phyloP scores from a whole-genome alignment of 495 filamentous ascomycete genomes.

The Talaromyces proteolyticus region DNA sequence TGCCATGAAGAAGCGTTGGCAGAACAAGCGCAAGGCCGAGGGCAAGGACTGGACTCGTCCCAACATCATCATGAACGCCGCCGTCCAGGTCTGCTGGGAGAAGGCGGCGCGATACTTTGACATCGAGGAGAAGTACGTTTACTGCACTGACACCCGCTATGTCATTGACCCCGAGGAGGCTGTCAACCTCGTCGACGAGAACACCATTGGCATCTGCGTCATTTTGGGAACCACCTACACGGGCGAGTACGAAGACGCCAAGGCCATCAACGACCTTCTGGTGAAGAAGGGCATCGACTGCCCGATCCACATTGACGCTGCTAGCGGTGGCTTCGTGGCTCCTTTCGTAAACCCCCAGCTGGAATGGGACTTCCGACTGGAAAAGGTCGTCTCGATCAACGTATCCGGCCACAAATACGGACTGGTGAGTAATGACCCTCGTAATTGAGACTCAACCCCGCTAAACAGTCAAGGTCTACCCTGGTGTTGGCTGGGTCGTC shows the following conservation, averaged over 20 bases:
- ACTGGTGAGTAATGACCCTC: constrained; percentile 26
- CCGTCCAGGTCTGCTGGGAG: constrained; percentile 95
- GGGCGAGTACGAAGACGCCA: constrained; percentile 92
- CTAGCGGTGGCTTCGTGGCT: constrained; percentile 82
- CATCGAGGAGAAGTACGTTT: constrained; percentile 82
- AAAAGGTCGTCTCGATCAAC: constrained; percentile 86
- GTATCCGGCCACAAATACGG: constrained; percentile 89
- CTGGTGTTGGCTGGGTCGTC: constrained; percentile 87
- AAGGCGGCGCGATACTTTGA: constrained; percentile 95
- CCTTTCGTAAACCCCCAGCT: constrained; percentile 80
- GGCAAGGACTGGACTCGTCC: constrained; percentile 70
- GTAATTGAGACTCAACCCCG: neutral
- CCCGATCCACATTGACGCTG: constrained; percentile 88
- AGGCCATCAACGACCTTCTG: constrained; percentile 80
- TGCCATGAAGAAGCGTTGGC: constrained; percentile 95
- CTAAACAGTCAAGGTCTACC: constrained; percentile 56
- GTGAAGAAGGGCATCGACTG: constrained; percentile 64
- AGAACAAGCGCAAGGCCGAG: constrained; percentile 70
- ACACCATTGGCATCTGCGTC: constrained; percentile 89
- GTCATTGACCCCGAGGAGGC: constrained; percentile 84
- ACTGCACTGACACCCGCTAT: constrained; percentile 72
- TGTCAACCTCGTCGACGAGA: constrained; percentile 83
- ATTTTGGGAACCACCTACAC: constrained; percentile 92
- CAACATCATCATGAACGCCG: constrained; percentile 89
- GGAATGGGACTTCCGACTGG: constrained; percentile 82